Base-by-base conservation (phyloP, 2,329 filamentous ascomycete genomes). In the Venturia asperata region DNA sequence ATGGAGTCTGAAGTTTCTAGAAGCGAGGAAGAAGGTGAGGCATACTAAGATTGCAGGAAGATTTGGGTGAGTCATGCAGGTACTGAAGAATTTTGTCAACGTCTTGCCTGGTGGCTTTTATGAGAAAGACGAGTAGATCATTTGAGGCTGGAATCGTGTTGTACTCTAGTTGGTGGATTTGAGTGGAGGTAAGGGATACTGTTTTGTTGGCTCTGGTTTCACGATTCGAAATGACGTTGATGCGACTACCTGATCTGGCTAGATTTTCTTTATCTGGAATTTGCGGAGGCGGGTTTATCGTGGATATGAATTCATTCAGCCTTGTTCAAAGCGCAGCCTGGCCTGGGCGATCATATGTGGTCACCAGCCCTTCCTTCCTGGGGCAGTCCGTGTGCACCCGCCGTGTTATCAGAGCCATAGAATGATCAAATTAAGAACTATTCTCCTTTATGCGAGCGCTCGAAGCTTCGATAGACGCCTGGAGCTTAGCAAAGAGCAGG, bases 181-280 rank as follows among this genome's bases (percentile, higher is more conserved):
- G 47, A 15, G 47, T 52, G 47, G 47, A 52, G 10, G 10, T 52
- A 13, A 52, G 5, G 4, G 21, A 21, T 30, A 13, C 3, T 52
- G 5, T 21, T 7, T 52, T 24, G 11, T 52, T 52, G 21, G 15
- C 21, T 52, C 2, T 27, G 24, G 47, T 52, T 17, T 52, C 47
- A 21, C 21, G 47, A 52, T 52, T 52, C 27, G 47, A 21, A 52
- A 52, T 52, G 47, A 52, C 47, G 47, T 52, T 21, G 47, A 52
- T 52, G 10, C n/a, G 47, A 21, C 24, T 17, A 27, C 47, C 47
- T 52, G 10, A 52, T 27, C 27, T 52, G 47, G 24, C 21, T 21
- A 21, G 24, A 15, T 27, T 15, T 30, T 27, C 47, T 52, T 21
- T 52, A 52, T 17, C 24, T 52, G 24, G 24, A 21, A 21, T 24